phyloP scores from a whole-genome alignment of 2,329 filamentous ascomycete genomes.

The Colletotrichum scovillei region DNA sequence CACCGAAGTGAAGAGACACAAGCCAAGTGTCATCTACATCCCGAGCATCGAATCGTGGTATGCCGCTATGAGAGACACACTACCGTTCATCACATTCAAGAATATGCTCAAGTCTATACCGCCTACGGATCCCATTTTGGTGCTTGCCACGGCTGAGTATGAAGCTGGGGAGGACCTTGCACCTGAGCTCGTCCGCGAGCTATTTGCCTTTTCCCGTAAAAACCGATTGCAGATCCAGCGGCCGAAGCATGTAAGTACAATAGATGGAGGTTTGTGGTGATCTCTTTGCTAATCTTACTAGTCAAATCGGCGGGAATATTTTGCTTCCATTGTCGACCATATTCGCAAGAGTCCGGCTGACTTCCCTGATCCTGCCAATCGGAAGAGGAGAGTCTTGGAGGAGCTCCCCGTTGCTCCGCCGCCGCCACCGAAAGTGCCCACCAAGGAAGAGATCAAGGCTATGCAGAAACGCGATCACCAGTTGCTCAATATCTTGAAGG shows the following conservation, averaged over 20 bases:
- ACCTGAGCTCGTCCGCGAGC: constrained; percentile 73
- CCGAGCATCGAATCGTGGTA: constrained; percentile 93
- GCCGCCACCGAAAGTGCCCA: constrained; percentile 73
- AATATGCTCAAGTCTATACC: constrained; percentile 84
- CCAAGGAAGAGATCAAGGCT: constrained; percentile 83
- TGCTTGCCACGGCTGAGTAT: constrained; percentile 86
- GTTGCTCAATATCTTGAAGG: constrained; percentile 87
- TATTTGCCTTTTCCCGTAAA: constrained; percentile 88
- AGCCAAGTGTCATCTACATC: constrained; percentile 95
- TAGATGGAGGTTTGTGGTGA: not conserved
- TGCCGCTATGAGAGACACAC: constrained; percentile 66
- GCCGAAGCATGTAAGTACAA: constrained; percentile 68
- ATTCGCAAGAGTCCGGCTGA: constrained; percentile 83
- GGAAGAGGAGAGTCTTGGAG: constrained; percentile 88
- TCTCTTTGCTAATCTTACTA: constrained; percentile 47
- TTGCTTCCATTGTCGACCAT: constrained; percentile 78
- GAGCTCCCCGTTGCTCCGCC: constrained; percentile 80
- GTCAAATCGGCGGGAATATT: constrained; percentile 81
- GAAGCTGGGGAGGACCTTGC: constrained; percentile 66
- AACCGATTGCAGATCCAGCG: constrained; percentile 78
- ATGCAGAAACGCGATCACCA: constrained; percentile 87
- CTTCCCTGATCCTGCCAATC: constrained; percentile 86
- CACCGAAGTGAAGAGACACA: constrained; percentile 91
- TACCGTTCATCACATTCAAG: constrained; percentile 84
- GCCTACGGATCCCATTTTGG: constrained; percentile 89